These are phyloP conservation scores for Pelargonium fulgidum DNA, from an alignment of 441 rosid genomes.

Conservation along the genomic window DNA sequence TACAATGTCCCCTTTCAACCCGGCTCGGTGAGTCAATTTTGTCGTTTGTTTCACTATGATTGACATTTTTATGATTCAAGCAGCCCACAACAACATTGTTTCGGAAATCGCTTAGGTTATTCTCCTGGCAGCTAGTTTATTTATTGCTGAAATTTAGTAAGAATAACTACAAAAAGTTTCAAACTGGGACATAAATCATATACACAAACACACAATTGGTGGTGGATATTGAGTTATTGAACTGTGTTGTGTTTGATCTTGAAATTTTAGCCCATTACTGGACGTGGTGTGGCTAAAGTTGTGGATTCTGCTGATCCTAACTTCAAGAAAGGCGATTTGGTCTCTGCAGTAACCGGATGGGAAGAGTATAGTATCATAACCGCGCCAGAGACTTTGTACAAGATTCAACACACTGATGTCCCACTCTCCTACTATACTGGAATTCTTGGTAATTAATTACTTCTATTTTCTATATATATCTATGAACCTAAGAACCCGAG, in stretches of 20 bases:
- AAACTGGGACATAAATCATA: too few species aligned
- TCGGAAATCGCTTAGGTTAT: too few species aligned
- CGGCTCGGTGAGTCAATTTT: background rate
- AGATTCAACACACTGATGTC: slow-evolving; percentile 25
- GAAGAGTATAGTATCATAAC: slow-evolving; percentile 36
- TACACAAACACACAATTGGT: too few species aligned
- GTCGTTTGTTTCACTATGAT: background rate
- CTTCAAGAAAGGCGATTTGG: slow-evolving; percentile 33
- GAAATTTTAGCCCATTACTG: slow-evolving; percentile 29
- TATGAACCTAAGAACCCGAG: too few species aligned
- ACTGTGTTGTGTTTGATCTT: background rate
- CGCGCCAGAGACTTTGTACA: slow-evolving; percentile 10
- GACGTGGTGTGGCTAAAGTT: slow-evolving; percentile 35
- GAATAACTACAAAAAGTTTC: too few species aligned
- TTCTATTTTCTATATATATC: too few species aligned
- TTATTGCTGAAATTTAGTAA: too few species aligned
- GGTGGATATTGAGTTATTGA: background rate
- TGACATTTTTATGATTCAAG: background rate
- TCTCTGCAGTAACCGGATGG: slow-evolving; percentile 39
- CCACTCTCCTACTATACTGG: slow-evolving; percentile 44
- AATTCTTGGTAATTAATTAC: slow-evolving; percentile 29
- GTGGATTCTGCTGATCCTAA: slow-evolving; percentile 31
- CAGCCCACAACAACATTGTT: too few species aligned
- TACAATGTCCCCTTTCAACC: background rate
- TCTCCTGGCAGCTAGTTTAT: too few species aligned